Evolutionary conservation across 805 yeast species (phyloP).

Genomic region (Kuraishia piskuri): DNA sequence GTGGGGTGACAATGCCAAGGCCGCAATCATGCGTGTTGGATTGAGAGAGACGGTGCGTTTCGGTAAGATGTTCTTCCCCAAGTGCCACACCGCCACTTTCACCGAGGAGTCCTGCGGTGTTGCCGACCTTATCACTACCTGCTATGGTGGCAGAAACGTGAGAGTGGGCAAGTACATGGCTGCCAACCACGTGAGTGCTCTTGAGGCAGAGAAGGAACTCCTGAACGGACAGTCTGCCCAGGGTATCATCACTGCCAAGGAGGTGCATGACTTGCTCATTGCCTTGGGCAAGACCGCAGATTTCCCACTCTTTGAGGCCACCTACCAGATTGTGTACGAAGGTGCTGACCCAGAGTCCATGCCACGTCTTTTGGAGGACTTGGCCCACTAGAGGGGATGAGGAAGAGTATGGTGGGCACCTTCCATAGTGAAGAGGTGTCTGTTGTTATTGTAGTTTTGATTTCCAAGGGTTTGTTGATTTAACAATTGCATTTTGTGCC

Average conservation of each 20-base stretch:
- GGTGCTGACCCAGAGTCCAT: neutral
- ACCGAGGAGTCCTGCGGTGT: conserved; percentile 96
- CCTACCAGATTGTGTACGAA: conserved; percentile 76
- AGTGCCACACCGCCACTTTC: conserved; percentile 68
- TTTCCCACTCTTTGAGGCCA: conserved; percentile 76
- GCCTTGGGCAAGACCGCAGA: conserved; percentile 46
- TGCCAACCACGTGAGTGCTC: conserved; percentile 64
- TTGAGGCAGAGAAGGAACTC: conserved; percentile 75
- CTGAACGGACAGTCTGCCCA: conserved; percentile 96
- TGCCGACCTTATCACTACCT: conserved; percentile 95
- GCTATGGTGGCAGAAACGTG: conserved; percentile 96
- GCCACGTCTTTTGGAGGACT: conserved; percentile 2
- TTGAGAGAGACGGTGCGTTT: conserved; percentile 83
- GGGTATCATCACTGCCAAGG: conserved; percentile 85
- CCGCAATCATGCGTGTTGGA: conserved; percentile 96
- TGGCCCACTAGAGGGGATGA: neutral
- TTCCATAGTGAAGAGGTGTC: neutral
- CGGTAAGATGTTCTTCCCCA: conserved; percentile 74
- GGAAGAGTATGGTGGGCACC: too few species aligned
- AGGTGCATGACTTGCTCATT: conserved; percentile 77
- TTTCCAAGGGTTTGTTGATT: neutral
- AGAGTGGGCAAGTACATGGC: conserved; percentile 86
- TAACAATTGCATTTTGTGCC: neutral
- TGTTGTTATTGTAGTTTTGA: neutral
- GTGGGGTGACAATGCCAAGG: conserved; percentile 98